These are phyloP conservation scores for Zopfia rhizophila DNA, from an alignment of 2,329 filamentous ascomycete species.

Conservation along the genomic window DNA sequence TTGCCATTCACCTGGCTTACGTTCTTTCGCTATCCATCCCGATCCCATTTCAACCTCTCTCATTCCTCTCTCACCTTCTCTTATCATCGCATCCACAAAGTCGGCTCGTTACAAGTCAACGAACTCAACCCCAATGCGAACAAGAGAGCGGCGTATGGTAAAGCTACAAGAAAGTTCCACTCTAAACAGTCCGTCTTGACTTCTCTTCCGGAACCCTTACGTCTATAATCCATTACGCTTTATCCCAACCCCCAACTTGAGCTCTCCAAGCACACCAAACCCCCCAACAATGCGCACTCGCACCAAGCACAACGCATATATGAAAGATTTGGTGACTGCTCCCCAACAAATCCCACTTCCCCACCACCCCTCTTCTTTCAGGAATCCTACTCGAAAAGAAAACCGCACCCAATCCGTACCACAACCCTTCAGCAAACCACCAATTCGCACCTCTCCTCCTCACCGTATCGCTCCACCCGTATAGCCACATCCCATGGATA, in stretches of 20 bases:
- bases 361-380: conserved; percentile 19
- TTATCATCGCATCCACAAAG: too few species aligned
- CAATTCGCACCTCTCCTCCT: conserved; percentile 28
- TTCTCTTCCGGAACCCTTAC: too few species aligned
- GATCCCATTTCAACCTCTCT: too few species aligned
- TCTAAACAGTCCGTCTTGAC: too few species aligned
- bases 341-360: conserved; percentile 28
- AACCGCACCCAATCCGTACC: conserved; percentile 30
- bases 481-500: conserved; percentile 27
- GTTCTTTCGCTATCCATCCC: too few species aligned
- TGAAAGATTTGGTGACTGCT: conserved; percentile 36
- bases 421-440: conserved; percentile 33
- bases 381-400: conserved; percentile 31
- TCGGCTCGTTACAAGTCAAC: too few species aligned
- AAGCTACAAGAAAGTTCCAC: too few species aligned
- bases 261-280: conserved; percentile 32
- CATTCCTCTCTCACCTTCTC: too few species aligned
- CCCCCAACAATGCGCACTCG: conserved; percentile 34
- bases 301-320: conserved; percentile 30
- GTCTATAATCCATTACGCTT: too few species aligned
- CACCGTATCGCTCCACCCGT: conserved; percentile 23
- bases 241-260: conserved; percentile 2
- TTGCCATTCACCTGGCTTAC: too few species aligned
- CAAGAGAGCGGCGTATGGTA: too few species aligned
- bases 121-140: too few species aligned